Conservation (phyloP, 2,329 filamentous ascomycete genomes). For the Aspergillus fumigatiaffinis region DNA sequence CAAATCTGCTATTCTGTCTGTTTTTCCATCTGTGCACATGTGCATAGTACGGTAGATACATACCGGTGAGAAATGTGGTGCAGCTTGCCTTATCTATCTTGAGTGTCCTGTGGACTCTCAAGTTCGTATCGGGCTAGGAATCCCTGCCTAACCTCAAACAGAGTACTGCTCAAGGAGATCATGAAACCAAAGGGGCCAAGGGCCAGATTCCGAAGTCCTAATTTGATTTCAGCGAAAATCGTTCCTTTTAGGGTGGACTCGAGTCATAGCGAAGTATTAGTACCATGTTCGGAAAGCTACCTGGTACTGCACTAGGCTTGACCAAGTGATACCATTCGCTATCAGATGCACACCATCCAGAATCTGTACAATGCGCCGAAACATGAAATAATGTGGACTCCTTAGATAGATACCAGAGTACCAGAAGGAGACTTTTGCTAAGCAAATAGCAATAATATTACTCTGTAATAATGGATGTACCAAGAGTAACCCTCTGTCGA, state of each 20-base stretch:
- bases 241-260: neutral
- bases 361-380: neutral
- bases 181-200: neutral
- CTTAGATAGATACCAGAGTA: neutral
- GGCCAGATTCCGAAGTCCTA: neutral
- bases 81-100: neutral
- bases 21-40: neutral
- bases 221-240: neutral
- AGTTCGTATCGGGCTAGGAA: neutral
- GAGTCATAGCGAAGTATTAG: neutral
- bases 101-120: neutral
- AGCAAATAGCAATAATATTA: neutral
- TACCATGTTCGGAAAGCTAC: neutral
- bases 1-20: neutral
- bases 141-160: neutral
- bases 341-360: neutral
- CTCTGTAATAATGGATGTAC: neutral
- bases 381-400: neutral
- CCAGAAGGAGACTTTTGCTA: neutral
- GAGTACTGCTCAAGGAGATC: neutral
- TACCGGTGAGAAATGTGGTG: neutral
- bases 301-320: neutral
- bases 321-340: neutral
- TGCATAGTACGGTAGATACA: neutral
- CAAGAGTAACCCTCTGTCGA: constrained; percentile 9